Base-by-base conservation (phyloP, 805 yeast species). In the Yarrowia sp. region DNA sequence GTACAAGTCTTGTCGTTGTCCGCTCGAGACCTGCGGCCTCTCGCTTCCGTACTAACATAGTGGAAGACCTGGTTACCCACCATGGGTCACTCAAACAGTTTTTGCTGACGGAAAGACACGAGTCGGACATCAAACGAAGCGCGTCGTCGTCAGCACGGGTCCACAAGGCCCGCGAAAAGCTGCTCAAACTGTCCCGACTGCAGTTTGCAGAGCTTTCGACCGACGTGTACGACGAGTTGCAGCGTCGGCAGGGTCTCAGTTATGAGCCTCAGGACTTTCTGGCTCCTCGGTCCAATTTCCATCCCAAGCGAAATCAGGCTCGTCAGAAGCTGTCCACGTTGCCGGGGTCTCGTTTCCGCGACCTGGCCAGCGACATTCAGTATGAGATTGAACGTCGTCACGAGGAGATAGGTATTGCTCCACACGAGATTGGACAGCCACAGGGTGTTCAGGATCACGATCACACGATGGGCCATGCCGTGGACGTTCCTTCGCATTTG, bases 261-360 rank as follows among this genome's bases (percentile, higher is more conserved):
- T 68, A 68, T 67, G 12, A 65, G 46, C 41, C 67, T 82, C 40
- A 66, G 19, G 51, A 35, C 14, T 85, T 82, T 71, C 79, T 93
- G 62, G 79, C 85, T 41, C 92, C 96, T 6, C 84, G 85, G 70
- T 80, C 83, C 7, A 81, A 82, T 19, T 91, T 90, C 77, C 99
- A 95, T 75, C 92, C 96, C 46, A 92, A 92, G 73, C 83, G 99
- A 72, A 96, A 95, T 73, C 96, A 92, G 75, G 98, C 99, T 1
- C 83, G 99, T 70, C 90, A 90, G 75, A 93, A 92, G 76, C 81
- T 95, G 69, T 88, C 97, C 5, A 85, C 89, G 56, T 82, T 95
- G 66, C 95, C 97, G 1, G 85, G 86, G 58, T 75, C 86, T 3
- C 78, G 98, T 67, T 95, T 95, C 77, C 87, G 87, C 70, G 99